phyloP scores from a whole-genome alignment of 2,329 filamentous ascomycete species.

The Stagonosporopsis vannaccii region DNA sequence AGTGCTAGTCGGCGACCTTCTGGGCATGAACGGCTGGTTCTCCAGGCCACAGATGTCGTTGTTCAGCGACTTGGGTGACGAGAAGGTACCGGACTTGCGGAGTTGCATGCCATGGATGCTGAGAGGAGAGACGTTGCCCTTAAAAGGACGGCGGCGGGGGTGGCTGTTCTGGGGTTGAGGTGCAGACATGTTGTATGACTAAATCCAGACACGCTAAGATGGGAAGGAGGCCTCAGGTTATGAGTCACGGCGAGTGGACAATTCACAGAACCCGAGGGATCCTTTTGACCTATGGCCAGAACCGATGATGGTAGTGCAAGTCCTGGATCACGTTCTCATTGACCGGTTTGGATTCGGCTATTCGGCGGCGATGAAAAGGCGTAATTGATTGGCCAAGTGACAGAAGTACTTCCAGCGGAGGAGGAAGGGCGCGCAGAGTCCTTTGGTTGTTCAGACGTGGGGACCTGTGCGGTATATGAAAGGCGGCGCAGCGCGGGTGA shows the following conservation, averaged over 20 bases:
- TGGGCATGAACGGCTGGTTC: slow-evolving; percentile 53
- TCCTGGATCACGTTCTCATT: slow-evolving; percentile 38
- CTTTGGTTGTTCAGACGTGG: slow-evolving; percentile 31
- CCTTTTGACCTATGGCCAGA: slow-evolving; percentile 29
- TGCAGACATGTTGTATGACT: slow-evolving; percentile 51
- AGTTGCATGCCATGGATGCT: slow-evolving; percentile 54
- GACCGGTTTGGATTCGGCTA: slow-evolving; percentile 22
- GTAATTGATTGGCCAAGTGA: slow-evolving; percentile 17
- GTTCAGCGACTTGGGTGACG: slow-evolving; percentile 50
- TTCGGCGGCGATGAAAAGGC: slow-evolving; percentile 18
- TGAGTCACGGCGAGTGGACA: slow-evolving; percentile 45
- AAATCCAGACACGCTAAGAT: slow-evolving; percentile 33
- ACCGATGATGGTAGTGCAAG: slow-evolving; percentile 32
- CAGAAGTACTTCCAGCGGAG: slow-evolving; percentile 22
- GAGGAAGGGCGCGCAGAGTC: slow-evolving; percentile 41
- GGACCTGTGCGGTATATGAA: slow-evolving; percentile 38
- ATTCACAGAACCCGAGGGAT: slow-evolving; percentile 34
- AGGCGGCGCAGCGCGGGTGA: slow-evolving; percentile 43
- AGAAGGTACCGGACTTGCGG: slow-evolving; percentile 59
- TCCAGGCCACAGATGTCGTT: slow-evolving; percentile 51
- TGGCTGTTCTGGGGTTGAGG: slow-evolving; percentile 51
- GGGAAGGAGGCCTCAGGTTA: slow-evolving; percentile 41
- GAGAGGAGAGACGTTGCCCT: slow-evolving; percentile 44
- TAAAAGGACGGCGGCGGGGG: slow-evolving; percentile 57
- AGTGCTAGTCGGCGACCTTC: slow-evolving; percentile 58